These are phyloP conservation scores for Paracoccidioides lutzii DNA, from an alignment of 2,329 filamentous ascomycete genomes.

Conservation along the genomic window DNA sequence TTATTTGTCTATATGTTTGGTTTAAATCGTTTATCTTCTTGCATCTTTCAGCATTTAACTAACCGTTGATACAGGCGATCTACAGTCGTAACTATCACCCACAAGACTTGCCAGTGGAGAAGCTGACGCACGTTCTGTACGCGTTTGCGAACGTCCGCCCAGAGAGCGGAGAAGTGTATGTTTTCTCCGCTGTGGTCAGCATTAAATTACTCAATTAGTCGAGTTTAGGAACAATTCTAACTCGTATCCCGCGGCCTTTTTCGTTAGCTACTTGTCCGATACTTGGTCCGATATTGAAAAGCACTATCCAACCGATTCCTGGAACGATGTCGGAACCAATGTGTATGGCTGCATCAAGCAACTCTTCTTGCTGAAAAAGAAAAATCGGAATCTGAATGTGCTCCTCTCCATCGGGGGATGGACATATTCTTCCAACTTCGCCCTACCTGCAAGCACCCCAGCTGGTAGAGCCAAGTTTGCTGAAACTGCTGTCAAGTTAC, in stretches of 20 bases:
- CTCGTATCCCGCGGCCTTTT: neutral
- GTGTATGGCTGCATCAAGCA: conserved; percentile 69
- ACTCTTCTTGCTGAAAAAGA: conserved; percentile 60
- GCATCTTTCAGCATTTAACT: neutral
- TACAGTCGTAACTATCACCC: conserved; percentile 73
- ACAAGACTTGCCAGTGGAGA: conserved; percentile 64
- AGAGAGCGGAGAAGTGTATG: conserved; percentile 64
- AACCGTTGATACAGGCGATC: conserved; percentile 45
- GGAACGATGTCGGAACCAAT: conserved; percentile 57
- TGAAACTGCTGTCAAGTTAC: conserved; percentile 55
- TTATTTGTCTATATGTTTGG: neutral
- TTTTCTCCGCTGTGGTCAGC: neutral
- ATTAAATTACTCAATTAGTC: neutral
- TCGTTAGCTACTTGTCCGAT: conserved; percentile 44
- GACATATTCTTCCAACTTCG: conserved; percentile 69
- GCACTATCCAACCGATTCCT: conserved; percentile 54
- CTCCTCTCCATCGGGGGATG: conserved; percentile 75
- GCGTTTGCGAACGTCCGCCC: conserved; percentile 74
- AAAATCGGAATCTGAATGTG: conserved; percentile 61
- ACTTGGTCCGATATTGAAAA: conserved; percentile 56
- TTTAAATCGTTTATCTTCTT: neutral
- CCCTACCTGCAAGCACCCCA: conserved; percentile 50
- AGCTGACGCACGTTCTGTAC: conserved; percentile 77
- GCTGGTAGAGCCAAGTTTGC: conserved; percentile 55
- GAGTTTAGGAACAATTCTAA: neutral